A percentile compares a stretch with the other conserved stretches of the same genome.
These are phyloP conservation scores for Nothophoma quercina DNA, from an alignment of 2,329 filamentous ascomycete species.

Conservation along the genomic window DNA sequence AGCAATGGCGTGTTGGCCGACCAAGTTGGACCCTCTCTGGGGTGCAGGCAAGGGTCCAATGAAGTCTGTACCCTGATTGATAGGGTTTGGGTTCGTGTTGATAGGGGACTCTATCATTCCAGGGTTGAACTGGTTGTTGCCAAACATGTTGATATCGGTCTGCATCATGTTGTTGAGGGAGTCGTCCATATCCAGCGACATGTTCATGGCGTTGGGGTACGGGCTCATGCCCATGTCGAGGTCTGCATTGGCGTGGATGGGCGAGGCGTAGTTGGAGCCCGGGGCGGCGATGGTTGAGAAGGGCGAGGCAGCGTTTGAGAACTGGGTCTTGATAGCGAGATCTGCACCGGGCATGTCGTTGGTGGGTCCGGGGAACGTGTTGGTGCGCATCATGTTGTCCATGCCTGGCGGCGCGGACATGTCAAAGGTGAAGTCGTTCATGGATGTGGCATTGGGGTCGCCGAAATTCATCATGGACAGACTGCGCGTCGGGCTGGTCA, in stretches of 20 bases:
- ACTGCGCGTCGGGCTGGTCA: slow-evolving; percentile 57
- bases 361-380: slow-evolving; percentile 34
- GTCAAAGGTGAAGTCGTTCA: slow-evolving; percentile 52
- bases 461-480: slow-evolving; percentile 69
- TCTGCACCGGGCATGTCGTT: slow-evolving; percentile 38
- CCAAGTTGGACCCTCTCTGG: slow-evolving; percentile 36
- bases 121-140: slow-evolving; percentile 48
- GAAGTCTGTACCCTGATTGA: slow-evolving; percentile 33
- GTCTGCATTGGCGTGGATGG: slow-evolving; percentile 47
- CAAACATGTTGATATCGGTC: slow-evolving; percentile 51
- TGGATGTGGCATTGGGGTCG: slow-evolving; percentile 29
- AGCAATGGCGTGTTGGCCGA: slow-evolving; percentile 10
- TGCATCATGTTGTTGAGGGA: slow-evolving; percentile 48
- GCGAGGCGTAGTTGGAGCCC: slow-evolving; percentile 54
- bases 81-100: slow-evolving; percentile 23
- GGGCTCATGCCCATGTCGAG: slow-evolving; percentile 57
- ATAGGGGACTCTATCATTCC: slow-evolving; percentile 53
- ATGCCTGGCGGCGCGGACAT: slow-evolving; percentile 39
- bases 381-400: slow-evolving; percentile 47
- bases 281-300: slow-evolving; percentile 50
- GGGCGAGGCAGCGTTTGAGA: slow-evolving; percentile 41
- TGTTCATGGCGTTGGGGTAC: slow-evolving; percentile 51
- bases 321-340: slow-evolving; percentile 53
- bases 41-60: slow-evolving; percentile 41
- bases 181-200: slow-evolving; percentile 55